Base-by-base conservation (phyloP, 2,329 filamentous ascomycete species). In the Periglandula ipomoeae region DNA sequence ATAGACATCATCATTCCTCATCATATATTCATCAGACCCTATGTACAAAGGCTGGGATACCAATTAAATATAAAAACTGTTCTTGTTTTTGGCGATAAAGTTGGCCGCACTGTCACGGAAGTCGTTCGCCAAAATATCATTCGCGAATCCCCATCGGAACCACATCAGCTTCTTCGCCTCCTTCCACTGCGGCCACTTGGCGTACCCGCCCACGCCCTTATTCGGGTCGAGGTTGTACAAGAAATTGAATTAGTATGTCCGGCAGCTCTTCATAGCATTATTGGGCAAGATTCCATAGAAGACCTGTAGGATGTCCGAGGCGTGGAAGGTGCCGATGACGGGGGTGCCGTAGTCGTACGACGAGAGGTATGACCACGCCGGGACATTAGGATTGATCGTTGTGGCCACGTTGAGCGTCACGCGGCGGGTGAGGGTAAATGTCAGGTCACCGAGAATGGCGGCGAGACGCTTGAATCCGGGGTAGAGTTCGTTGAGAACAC, bases 381-480 rank as follows among this genome's bases (percentile, higher is more conserved):
- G 80, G 0, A 89, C 78, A n/a, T 58, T 41, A 0, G 82, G 81
- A 53, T 80, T 73, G 11, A 69, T 65, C 1, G 65, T 47, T 0
- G 62, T 58, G 2, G 78, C 63, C 0, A 59, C 50, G 11, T 72
- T 59, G 20, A 93, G 75, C 62, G 87, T 82, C 5, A 74, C 52
- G 15, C 87, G 80, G 1, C 87, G 79, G 0, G 80, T 78, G 0
- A 93, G 71, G 0, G 83, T 90, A 65, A 93, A 91, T 2, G 78
- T 78, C 0, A 89, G 58, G 59, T 93, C 87, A 13, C 87, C 87
- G 0, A 90, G 69, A 24, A 91, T 78, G 32, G 87, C 86, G 2
- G 85, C 81, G 0, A 89, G 69, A 13, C 85, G 83, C 65, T 90
- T 91, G 73, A 81, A 90, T 55, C 87, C 78, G 0, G 87, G 85